phyloP scores from a whole-genome alignment of 1,284 basidiomycete genomes.

The Heimioporus punctisporus region DNA sequence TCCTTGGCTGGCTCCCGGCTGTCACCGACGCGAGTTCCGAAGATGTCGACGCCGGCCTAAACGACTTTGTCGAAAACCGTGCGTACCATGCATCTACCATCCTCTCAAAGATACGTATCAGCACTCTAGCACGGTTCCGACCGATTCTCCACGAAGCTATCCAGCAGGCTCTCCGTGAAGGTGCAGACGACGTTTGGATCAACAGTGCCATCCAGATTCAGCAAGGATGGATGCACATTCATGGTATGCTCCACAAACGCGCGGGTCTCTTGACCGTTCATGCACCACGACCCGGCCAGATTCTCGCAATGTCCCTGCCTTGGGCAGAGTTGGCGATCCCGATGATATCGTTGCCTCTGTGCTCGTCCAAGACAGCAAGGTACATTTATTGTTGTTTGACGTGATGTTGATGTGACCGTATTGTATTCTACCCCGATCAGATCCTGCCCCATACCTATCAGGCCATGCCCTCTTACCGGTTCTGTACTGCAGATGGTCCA shows the following conservation, averaged over 20 bases:
- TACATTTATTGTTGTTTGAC: conserved; percentile 19
- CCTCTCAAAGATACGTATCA: background rate
- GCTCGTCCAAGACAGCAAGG: conserved; percentile 69
- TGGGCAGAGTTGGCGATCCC: conserved; percentile 74
- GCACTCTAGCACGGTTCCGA: conserved; percentile 54
- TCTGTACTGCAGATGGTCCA: conserved; percentile 73
- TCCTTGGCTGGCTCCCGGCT: conserved; percentile 76
- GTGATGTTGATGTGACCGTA: background rate
- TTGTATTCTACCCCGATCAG: conserved; percentile 33
- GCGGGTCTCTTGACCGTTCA: too few species aligned
- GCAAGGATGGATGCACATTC: conserved; percentile 84
- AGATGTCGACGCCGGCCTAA: conserved; percentile 52
- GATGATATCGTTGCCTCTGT: conserved; percentile 82
- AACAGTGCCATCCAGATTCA: conserved; percentile 66
- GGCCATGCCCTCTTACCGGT: conserved; percentile 78
- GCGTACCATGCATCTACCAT: conserved; percentile 23
- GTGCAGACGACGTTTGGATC: conserved; percentile 64
- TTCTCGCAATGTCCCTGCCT: conserved; percentile 67
- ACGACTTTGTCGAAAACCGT: conserved; percentile 75
- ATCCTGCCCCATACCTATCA: conserved; percentile 73
- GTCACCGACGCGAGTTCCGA: conserved; percentile 25
- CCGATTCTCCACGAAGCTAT: conserved; percentile 61
- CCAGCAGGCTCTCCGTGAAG: conserved; percentile 51
- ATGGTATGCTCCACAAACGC: conserved; percentile 49
- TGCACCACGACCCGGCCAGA: conserved; percentile 56